Base-by-base conservation (phyloP, 306 rosid genomes). In the Castanea mollissima region DNA sequence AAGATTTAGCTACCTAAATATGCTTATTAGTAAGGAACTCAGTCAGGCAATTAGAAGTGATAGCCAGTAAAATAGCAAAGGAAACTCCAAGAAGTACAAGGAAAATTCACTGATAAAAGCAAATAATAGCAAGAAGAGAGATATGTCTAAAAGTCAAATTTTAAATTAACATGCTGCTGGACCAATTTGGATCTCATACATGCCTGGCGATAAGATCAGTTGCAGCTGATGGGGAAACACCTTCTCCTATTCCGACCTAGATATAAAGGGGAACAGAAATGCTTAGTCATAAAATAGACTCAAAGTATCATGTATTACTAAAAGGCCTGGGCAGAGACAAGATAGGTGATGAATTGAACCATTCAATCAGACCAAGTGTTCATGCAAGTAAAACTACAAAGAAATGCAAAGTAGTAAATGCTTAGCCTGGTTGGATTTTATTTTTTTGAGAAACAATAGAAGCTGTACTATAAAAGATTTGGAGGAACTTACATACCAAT, bases 241-340 rank as follows among this genome's bases (percentile, higher is more conserved):
- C 99, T 89, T 95, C 99, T n/a, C 99, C 99, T 59, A 95, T 93
- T 64, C 99, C 99, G 84, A 95, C 99, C 99, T 95, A 86, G 32
- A 83, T 44, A 79, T 76, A 64, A 59, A 79, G 85, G 16, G 44
- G 73, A 78, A 78, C 73, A 64, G 46, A 76, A 80, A 25, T 73
- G 41, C 83, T 77, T 69, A 86, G 52, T 75, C 67, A 79, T 76
- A 35, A 63, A 32, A 65, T 55, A 34, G 18, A 80, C 62, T 76
- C 77, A 81, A 79, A 74, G 18, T 34, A 65, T 14, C 15, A 67
- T 18, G 25, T 3, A 25, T 14, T 63, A 27, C 51, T 34, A 34
- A 7, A 67, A 34, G 38, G 25, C 71, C 19, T 18, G 51, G 25
- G 27, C 49, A 54, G 51, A 76, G 69, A 60, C 71, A 69, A 49